phyloP scores from a whole-genome alignment of 768 basidiomycete genomes.

The Lactarius hengduanensis region DNA sequence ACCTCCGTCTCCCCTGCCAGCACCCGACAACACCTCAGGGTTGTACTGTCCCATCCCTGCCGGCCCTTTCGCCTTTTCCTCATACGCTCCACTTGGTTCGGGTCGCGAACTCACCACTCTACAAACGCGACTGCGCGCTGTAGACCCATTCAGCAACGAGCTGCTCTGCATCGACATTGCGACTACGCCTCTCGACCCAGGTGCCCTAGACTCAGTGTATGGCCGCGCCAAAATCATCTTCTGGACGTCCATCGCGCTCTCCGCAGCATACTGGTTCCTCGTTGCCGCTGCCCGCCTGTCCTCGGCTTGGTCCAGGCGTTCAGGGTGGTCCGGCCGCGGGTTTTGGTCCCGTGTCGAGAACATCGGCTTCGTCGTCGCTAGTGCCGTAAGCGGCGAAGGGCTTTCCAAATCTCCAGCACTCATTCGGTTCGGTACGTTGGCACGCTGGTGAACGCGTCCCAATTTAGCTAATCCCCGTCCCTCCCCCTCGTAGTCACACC shows the following conservation, averaged over 20 bases:
- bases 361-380: conserved; percentile 84
- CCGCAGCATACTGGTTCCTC: conserved; percentile 79
- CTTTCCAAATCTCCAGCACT: conserved; percentile 82
- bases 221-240: conserved; percentile 67
- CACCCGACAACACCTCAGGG: conserved; percentile 34
- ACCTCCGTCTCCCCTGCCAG: conserved; percentile 69
- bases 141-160: conserved; percentile 82
- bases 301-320: conserved; percentile 82
- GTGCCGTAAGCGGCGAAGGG: conserved; percentile 90
- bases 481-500: conserved; percentile 67
- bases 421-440: conserved; percentile 77
- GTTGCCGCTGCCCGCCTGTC: conserved; percentile 76
- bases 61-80: conserved; percentile 80
- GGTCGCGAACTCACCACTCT: conserved; percentile 80
- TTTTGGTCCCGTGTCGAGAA: conserved; percentile 75
- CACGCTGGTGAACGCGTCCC: not conserved
- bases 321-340: conserved; percentile 55
- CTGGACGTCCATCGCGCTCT: conserved; percentile 70
- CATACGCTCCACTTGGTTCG: conserved; percentile 63
- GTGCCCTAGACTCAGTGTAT: conserved; percentile 54
- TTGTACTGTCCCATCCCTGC: conserved; percentile 74
- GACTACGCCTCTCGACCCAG: conserved; percentile 72
- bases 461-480: conserved; percentile 28
- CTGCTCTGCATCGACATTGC: conserved; percentile 78
- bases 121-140: conserved; percentile 78